A percentile compares a stretch with the other conserved stretches of the same genome.
phyloP scores from a whole-genome alignment of 768 basidiomycete genomes.

The Pleurotus pulmonarius region DNA sequence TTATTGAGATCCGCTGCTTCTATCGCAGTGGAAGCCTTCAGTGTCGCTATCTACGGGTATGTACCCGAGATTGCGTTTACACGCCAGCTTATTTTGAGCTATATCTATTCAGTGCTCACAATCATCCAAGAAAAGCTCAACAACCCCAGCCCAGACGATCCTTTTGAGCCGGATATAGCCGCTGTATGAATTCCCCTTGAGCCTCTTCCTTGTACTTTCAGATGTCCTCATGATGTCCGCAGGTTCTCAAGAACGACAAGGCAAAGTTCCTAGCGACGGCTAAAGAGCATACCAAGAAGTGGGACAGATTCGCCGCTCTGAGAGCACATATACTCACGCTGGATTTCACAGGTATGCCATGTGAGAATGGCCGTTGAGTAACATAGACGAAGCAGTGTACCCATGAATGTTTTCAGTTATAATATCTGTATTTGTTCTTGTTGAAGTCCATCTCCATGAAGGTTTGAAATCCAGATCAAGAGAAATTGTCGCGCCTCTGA shows the following conservation, averaged over 20 bases:
- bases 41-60: conserved; percentile 68
- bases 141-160: conserved; percentile 85
- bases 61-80: conserved; percentile 11
- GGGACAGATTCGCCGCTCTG: conserved; percentile 13
- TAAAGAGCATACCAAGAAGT: conserved; percentile 88
- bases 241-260: conserved; percentile 79
- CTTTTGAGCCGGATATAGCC: conserved; percentile 85
- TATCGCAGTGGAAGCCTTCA: conserved; percentile 77
- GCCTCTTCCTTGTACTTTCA: conserved; percentile 4
- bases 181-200: conserved; percentile 44
- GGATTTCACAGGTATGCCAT: conserved; percentile 20
- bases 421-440: conserved; percentile 2
- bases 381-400: neutral
- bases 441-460: neutral
- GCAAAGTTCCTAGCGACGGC: conserved; percentile 70
- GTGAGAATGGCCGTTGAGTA: conserved; percentile 9
- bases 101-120: conserved; percentile 49
- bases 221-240: conserved; percentile 3
- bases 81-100: neutral
- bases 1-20: no score
- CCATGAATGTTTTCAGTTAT: no score
- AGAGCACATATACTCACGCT: conserved; percentile 1
- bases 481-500: neutral
- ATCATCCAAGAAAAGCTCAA: conserved; percentile 84
- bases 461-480: no score